Percentiles rank a stretch among this genome's conserved stretches.
These are phyloP conservation scores for Candida orba DNA, from an alignment of 805 yeast genomes.

Conservation along the genomic window DNA sequence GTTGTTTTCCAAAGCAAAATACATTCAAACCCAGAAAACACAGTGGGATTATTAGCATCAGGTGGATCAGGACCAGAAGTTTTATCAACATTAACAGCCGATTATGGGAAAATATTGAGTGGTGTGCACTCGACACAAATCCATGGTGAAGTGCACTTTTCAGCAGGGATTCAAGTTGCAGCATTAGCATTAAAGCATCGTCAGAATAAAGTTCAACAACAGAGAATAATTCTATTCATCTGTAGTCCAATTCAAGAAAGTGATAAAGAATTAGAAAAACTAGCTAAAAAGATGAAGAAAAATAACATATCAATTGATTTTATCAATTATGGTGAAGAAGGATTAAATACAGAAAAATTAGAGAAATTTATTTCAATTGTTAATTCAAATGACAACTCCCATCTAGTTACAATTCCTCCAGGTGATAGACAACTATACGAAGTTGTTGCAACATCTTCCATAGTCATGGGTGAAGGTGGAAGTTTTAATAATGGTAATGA, in stretches of 20 bases:
- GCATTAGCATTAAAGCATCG: slow-evolving; percentile 91
- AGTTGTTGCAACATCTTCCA: slow-evolving; percentile 67
- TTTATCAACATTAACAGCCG: slow-evolving; percentile 80
- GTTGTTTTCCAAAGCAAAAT: slow-evolving; percentile 80
- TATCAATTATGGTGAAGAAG: slow-evolving; percentile 87
- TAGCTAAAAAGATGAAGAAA: slow-evolving; percentile 91
- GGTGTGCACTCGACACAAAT: slow-evolving; percentile 79
- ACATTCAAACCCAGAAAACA: slow-evolving; percentile 85
- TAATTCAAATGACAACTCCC: slow-evolving; percentile 67
- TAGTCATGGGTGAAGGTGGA: slow-evolving; percentile 53
- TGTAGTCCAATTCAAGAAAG: slow-evolving; percentile 76
- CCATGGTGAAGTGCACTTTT: slow-evolving; percentile 58
- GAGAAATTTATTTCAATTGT: slow-evolving; percentile 72
- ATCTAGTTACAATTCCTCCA: slow-evolving; percentile 80
- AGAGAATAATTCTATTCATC: slow-evolving; percentile 82
- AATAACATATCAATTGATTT: slow-evolving; percentile 86
- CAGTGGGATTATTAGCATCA: slow-evolving; percentile 85
- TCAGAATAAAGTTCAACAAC: slow-evolving; percentile 87
- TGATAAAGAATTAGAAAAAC: slow-evolving; percentile 64
- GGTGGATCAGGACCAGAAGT: slow-evolving; percentile 85
- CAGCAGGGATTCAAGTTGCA: slow-evolving; percentile 89
- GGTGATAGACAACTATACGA: slow-evolving; percentile 83
- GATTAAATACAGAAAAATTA: slow-evolving; percentile 64
- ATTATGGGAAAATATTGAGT: slow-evolving; percentile 75
- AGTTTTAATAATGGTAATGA: slow-evolving; percentile 37